Conservation (phyloP, 805 yeast species). For the Pichia paraexigua region DNA sequence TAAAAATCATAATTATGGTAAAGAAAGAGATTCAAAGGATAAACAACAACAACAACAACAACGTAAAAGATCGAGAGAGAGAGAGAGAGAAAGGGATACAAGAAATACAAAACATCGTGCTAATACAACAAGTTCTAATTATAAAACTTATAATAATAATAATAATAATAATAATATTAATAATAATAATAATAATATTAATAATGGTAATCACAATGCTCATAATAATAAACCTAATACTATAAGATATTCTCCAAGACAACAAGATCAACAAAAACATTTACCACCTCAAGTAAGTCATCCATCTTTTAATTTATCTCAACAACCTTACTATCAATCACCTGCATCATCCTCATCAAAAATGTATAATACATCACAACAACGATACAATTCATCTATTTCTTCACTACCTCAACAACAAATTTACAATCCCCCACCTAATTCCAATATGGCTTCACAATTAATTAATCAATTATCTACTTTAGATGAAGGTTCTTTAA, state of each 20-base stretch:
- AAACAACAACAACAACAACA: no score
- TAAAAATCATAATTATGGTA: conserved; percentile 13
- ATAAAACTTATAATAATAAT: conserved; percentile 3
- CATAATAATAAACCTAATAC: neutral
- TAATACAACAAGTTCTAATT: conserved; percentile 2
- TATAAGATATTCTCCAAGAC: conserved; percentile 7
- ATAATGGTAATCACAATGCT: neutral
- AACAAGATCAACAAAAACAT: conserved; percentile 9
- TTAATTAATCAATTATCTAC: conserved; percentile 18
- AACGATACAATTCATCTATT: neutral
- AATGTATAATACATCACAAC: conserved; percentile 2
- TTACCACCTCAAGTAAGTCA: conserved; percentile 9
- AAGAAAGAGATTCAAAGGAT: conserved; percentile 27
- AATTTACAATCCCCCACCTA: conserved; percentile 12
- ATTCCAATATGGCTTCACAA: conserved; percentile 4
- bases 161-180: neutral
- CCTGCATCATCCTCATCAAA: neutral
- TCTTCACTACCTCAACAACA: neutral
- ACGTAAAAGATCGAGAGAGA: conserved; percentile 2
- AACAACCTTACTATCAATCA: conserved; percentile 6
- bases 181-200: conserved; percentile 1
- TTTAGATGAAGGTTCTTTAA: conserved; percentile 28
- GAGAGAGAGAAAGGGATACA: conserved; percentile 8
- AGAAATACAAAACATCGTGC: conserved; percentile 4
- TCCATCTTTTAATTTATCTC: conserved; percentile 2